Evolutionary conservation across 164 flowering plant genomes (phyloP).

Genomic region (grape (Vitis vinifera)): ASM3070453v1 NC_081821.1:5912501-5913000

Average conservation of each 20-base stretch:
- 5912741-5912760: slow-evolving; percentile 83
- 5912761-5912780: slow-evolving; percentile 72
- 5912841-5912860: slow-evolving; percentile 90
- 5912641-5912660: slow-evolving; percentile 42
- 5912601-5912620: not conserved
- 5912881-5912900: slow-evolving; percentile 90
- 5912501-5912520: not conserved
- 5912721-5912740: slow-evolving; percentile 93
- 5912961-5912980: slow-evolving; percentile 22
- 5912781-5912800: slow-evolving; percentile 83
- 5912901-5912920: slow-evolving; percentile 83
- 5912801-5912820: slow-evolving; percentile 91
- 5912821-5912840: slow-evolving; percentile 61
- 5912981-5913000: not conserved
- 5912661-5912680: slow-evolving; percentile 94
- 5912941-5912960: slow-evolving; percentile 64
- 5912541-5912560: slow-evolving; percentile 1
- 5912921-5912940: slow-evolving; percentile 83
- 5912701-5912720: slow-evolving; percentile 84
- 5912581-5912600: not conserved
- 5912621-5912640: slow-evolving; percentile 2
- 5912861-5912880: slow-evolving; percentile 67
- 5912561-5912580: slow-evolving; percentile 4
- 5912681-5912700: slow-evolving; percentile 88
- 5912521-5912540: slow-evolving; percentile 2